Base-by-base conservation (phyloP, 768 basidiomycete genomes). In the Suillus discolor region DNA sequence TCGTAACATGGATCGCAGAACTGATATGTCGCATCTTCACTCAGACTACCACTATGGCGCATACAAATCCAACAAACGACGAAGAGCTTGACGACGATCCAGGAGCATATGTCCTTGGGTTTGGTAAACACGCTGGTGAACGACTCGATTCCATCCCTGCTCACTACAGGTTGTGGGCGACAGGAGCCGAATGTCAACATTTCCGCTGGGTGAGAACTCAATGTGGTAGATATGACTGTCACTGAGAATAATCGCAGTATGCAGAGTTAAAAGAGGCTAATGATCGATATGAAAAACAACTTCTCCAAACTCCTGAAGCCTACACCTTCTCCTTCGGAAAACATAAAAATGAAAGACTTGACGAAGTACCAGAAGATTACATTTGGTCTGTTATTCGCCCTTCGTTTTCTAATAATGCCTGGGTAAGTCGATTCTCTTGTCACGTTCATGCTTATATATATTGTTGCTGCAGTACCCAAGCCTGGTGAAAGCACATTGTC, bases 81-180 rank as follows among this genome's bases (percentile, higher is more conserved):
- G 62, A 57, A 6, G 54, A 23, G 16, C 25, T 36, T n/a, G 13
- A 62, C 44, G 38, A 65, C 54, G 59, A 67, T 57, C 71, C 72
- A 54, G 73, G 73, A 18, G 68, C 65, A 62, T 69, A 71, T 28
- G 65, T 67, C n/a, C 2, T 65, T 15, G 61, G 66, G 4, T 66
- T 67, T 41, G 42, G 59, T 1, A 9, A 2, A 25, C 6, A 16
- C 18, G 4, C 54, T 16, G 64, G 64, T 0, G 44, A 65, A 54
- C 60, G 31, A 16, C 45, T 69, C 4, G 57, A 65, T 0, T 47
- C 64, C 28, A 49, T 71, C 1, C n/a, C 63, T 0, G 61, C 57
- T 7, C 6, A 2, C 1, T 4, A n/a, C 1, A 63, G 70, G 18
- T 8, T 53, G 36, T 75, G 74, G 72, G 62, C 2, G 18, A 41